Evolutionary conservation across 352 stramenopile genomes (phyloP), one percentile per base, ranked within the genome.

Genomic region (Elongisporangium prolatum): DNA sequence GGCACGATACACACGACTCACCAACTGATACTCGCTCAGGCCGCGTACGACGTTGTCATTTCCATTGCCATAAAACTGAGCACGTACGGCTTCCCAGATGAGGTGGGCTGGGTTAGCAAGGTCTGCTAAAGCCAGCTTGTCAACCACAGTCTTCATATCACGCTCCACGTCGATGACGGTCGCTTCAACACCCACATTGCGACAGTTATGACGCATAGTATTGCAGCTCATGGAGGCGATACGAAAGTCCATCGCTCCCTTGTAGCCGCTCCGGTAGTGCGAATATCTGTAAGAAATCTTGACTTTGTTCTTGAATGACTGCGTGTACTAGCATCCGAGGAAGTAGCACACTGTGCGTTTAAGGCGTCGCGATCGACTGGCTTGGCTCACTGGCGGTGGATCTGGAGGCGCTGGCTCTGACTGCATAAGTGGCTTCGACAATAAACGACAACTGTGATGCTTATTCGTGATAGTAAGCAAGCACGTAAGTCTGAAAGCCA

Each of bases 221-320:
- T 48, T 21, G 37, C 59, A 65, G 4, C 57, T 50, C 48, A 62
- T 69, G 9, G 53, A 59, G 4, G 34, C 14, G 8, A 62, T 61
- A 21, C 21, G 59, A 48, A 57, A 69, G 38, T 54, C 53, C 57
- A 62, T 53, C n/a, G 11, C 62, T 14, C 54, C 52, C 14, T n/a
- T 21, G 40, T 53, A 68, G 1, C 57, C 62, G n/a, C 40, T 20
- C 22, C 34, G 50, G 56, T 58, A n/a, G n/a, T 58, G 40, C 17
- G 37, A 53, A 20, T 57, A 69, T n/a, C 57, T 53, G n/a, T 62
- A 64, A 1, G 53, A 54, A 20, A 51, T 55, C 25, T 59, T 64
- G 14, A 48, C 50, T 4, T 20, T 59, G 6, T 34, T 48, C 7
- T 47, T 48, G 44, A 44, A 64, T 3, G 51, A 40, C 54, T 53